Base-by-base conservation (phyloP, 495 filamentous ascomycete genomes). In the Penicillium egyptiacum region DNA sequence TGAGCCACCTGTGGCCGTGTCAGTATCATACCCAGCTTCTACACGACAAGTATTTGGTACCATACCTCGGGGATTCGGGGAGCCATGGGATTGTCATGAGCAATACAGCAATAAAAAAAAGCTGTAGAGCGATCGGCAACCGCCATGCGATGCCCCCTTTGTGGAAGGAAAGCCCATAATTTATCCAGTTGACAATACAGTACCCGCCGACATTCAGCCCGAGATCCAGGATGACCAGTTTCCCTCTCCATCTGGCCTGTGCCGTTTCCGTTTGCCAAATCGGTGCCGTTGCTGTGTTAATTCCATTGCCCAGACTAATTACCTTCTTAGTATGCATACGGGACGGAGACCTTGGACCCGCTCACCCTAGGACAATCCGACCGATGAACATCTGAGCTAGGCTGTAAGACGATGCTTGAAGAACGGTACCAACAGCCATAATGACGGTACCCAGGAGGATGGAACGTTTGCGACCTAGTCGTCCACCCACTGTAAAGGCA, bases 231-330 rank as follows among this genome's bases (percentile, higher is more conserved):
- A 86, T 76, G 19, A 86, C 80, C 23, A 87, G 66, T 52, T 81
- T 79, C 40, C 86, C 86, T 57, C 84, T 73, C 79, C 79, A 83
- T 49, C 74, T 73, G 0, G 77, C 75, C 55, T 83, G 79, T 0
- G 82, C 79, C 0, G 83, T 85, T 61, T 89, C 84, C 4, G 78
- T 79, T 59, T 88, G 83, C 83, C 83, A 89, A 5, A 86, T 77
- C 8, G 86, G 84, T 1, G 82, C 84, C 8, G 82, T 84, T 3
- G 83, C 76, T 0, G 83, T 85, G 54, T 88, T 87, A 56, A 87
- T 77, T 14, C 46, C 46, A 56, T 88, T 88, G 4, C 86, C 86
- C 22, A 86, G 70, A n/a, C 81, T 67, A 58, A 30, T 12, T 6
- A 2, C 9, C n/a, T 35, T 7, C 45, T 39, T 33, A 50, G 3